phyloP scores from a whole-genome alignment of 352 stramenopile species.

The Globisporangium cylindrosporum region DNA sequence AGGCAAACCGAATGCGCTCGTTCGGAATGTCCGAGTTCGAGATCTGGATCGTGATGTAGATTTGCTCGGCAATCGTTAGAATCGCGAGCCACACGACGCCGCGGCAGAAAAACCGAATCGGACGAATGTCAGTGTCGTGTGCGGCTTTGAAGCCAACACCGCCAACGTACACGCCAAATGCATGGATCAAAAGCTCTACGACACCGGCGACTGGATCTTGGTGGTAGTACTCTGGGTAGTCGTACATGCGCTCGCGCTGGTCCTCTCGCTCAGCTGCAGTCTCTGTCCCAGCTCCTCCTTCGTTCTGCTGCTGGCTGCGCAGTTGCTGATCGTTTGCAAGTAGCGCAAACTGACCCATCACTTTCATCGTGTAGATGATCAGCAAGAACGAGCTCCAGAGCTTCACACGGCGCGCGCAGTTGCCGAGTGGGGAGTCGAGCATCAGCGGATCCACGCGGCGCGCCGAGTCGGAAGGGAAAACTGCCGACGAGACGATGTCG shows the following conservation, averaged over 20 bases:
- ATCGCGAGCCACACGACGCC: slow-evolving; percentile 78
- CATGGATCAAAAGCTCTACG: slow-evolving; percentile 72
- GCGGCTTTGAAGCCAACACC: slow-evolving; percentile 85
- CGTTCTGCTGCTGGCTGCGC: slow-evolving; percentile 28
- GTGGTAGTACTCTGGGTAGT: slow-evolving; percentile 82
- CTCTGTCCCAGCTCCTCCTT: slow-evolving; percentile 26
- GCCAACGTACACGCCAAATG: slow-evolving; percentile 82
- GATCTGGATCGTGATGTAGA: slow-evolving; percentile 84
- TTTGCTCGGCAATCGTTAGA: slow-evolving; percentile 71
- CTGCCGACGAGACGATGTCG: slow-evolving; percentile 78
- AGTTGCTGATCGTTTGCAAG: slow-evolving; percentile 80
- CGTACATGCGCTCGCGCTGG: slow-evolving; percentile 58
- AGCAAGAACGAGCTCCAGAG: slow-evolving; percentile 86
- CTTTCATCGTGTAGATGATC: slow-evolving; percentile 90
- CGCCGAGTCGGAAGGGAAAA: slow-evolving; percentile 82
- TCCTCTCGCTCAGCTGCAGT: slow-evolving; percentile 28
- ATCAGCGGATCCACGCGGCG: slow-evolving; percentile 82
- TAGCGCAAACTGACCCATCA: slow-evolving; percentile 83
- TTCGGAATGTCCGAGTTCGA: slow-evolving; percentile 71
- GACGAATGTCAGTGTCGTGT: slow-evolving; percentile 83
- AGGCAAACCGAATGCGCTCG: slow-evolving; percentile 67
- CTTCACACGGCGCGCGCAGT: slow-evolving; percentile 80
- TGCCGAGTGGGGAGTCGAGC: slow-evolving; percentile 79
- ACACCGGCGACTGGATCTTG: slow-evolving; percentile 65
- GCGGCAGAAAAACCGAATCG: slow-evolving; percentile 81